Evolutionary conservation across 768 basidiomycete genomes (phyloP), one percentile per base, ranked within the genome.

Genomic region (Lentinula lateritia): DNA sequence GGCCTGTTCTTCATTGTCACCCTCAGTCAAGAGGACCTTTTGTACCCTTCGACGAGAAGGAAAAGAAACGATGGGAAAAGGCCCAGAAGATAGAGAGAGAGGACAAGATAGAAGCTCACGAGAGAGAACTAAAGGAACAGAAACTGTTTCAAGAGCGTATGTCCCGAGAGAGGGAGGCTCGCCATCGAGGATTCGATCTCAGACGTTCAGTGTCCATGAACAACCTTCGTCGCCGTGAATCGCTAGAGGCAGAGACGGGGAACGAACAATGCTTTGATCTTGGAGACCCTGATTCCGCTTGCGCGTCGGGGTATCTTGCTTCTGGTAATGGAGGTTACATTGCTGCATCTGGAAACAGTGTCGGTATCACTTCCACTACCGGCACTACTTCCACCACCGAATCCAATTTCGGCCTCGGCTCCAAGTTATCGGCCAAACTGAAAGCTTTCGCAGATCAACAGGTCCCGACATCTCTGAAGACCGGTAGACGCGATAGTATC

Each of bases 301-400:
- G 86, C 60, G 87, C 88, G 10, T 91, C 90, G 2, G 88, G 90
- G 5, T 90, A 86, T 68, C 76, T 86, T 5, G 80, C 82, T 5
- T 88, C 89, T 6, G 79, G 80, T 38, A 70, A 71, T 8, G 75
- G 79, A 36, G 80, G 79, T 12, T 93, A 94, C 70, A 81, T 92
- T 60, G 93, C 94, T 41, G 96, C 96, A 2, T 98, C 95, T 7
- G 95, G 95, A 6, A 98, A 99, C 75, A 95, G 92, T 64, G 94
- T 98, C 50, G 82, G 85, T 42, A 87, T 98, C 68, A 95, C 96
- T 1, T 97, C 95, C 2, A 90, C 89, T 23, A 89, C 91, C 42
- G 93, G 92, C 1, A 95, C 94, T 5, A 92, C 91, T 1, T 91
- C 91, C 6, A 56, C 81, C 10, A 75, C 82, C 10, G 82, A 84